Conservation (phyloP, 1,284 basidiomycete species). For the Filobasidium uniguttulatum region DNA sequence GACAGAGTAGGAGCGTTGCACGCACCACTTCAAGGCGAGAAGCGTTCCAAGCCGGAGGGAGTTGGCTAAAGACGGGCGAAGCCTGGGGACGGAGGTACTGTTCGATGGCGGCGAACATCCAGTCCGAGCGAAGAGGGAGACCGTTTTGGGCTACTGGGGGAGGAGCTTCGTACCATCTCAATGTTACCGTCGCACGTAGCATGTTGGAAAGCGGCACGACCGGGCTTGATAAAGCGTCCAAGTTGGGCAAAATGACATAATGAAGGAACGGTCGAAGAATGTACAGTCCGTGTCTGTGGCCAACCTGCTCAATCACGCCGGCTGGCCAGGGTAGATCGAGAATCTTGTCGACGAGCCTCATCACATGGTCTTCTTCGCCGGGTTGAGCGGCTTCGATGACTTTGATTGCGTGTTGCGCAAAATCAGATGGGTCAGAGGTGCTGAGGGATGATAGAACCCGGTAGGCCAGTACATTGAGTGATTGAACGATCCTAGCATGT, state of each 20-base stretch:
- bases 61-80: slow-evolving; percentile 52
- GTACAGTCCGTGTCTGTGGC: slow-evolving; percentile 26
- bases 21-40: slow-evolving; percentile 67
- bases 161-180: slow-evolving; percentile 39
- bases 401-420: not conserved
- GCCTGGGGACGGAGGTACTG: slow-evolving; percentile 68
- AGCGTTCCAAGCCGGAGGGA: slow-evolving; percentile 62
- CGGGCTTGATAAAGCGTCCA: slow-evolving; percentile 30
- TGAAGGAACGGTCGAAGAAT: slow-evolving; percentile 37
- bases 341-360: slow-evolving; percentile 30
- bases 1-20: slow-evolving; percentile 50
- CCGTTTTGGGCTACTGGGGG: slow-evolving; percentile 32
- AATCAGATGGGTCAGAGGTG: not conserved
- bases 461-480: not conserved
- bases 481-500: not conserved
- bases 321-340: slow-evolving; percentile 21
- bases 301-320: slow-evolving; percentile 13
- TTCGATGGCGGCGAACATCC: slow-evolving; percentile 59
- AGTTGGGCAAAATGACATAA: slow-evolving; percentile 30
- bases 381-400: slow-evolving; percentile 14
- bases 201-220: slow-evolving; percentile 27
- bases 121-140: slow-evolving; percentile 57
- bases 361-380: slow-evolving; percentile 34
- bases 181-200: slow-evolving; percentile 34
- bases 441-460: not conserved